These are phyloP conservation scores for Strobilomyces confusus DNA, from an alignment of 768 basidiomycete species.

Conservation along the genomic window DNA sequence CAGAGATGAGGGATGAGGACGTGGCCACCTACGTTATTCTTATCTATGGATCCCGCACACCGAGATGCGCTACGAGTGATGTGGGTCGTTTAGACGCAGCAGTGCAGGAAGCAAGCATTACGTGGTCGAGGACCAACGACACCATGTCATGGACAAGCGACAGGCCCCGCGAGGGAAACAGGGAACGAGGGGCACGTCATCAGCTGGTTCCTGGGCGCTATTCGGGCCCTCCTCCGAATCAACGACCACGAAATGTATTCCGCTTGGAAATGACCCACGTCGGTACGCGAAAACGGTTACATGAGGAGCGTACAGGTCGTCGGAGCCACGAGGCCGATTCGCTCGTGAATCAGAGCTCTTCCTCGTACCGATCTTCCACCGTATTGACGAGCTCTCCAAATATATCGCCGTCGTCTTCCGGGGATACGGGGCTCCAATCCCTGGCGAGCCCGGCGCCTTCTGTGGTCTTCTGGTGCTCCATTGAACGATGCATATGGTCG, in stretches of 20 bases:
- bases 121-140: slow-evolving; percentile 21
- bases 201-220: slow-evolving; percentile 3
- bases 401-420: slow-evolving; percentile 11
- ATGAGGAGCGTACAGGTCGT: background rate
- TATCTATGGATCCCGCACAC: no score
- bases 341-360: slow-evolving; percentile 24
- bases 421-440: slow-evolving; percentile 43
- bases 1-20: background rate
- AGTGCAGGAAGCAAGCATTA: slow-evolving; percentile 1
- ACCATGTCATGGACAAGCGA: slow-evolving; percentile 13
- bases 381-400: slow-evolving; percentile 15
- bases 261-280: slow-evolving; percentile 3
- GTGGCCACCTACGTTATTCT: no score
- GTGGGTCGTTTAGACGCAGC: background rate
- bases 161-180: background rate
- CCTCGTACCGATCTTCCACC: slow-evolving; percentile 27
- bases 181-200: background rate
- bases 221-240: background rate
- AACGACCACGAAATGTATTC: background rate
- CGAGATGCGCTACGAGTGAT: background rate
- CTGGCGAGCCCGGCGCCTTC: slow-evolving; percentile 38
- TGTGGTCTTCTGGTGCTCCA: slow-evolving; percentile 4
- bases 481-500: slow-evolving; percentile 7
- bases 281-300: slow-evolving; percentile 4
- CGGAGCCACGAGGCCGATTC: background rate